These are phyloP conservation scores for Serendipita sp. DNA, from an alignment of 768 basidiomycete genomes.

Conservation along the genomic window DNA sequence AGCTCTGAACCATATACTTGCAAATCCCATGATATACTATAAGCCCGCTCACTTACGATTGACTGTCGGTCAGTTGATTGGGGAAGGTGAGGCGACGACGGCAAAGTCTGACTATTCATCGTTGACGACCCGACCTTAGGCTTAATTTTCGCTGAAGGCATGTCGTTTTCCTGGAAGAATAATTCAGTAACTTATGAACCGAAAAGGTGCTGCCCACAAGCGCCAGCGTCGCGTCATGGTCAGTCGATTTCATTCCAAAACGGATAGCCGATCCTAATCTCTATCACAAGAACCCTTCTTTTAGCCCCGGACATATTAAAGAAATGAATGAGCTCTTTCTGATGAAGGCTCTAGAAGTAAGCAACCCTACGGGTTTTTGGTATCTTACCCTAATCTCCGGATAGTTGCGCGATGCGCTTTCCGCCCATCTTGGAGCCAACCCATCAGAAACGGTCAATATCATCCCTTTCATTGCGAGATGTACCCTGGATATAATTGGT, in stretches of 20 bases:
- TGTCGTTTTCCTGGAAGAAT: not conserved
- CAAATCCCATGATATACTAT: not conserved
- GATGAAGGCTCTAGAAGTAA: not conserved
- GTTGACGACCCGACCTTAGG: not conserved
- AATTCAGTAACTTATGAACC: not conserved
- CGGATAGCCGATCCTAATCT: not conserved
- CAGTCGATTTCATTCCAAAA: not conserved
- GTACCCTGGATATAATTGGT: constrained; percentile 15
- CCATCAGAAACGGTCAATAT: not conserved
- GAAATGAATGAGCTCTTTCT: constrained; percentile 1
- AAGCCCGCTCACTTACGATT: not conserved
- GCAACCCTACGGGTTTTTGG: not conserved
- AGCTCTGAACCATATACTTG: not conserved
- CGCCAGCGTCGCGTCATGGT: constrained; percentile 3
- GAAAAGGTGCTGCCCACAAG: not conserved
- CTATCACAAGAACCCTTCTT: not conserved
- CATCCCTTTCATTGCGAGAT: not conserved
- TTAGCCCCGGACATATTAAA: not conserved
- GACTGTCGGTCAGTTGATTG: not conserved
- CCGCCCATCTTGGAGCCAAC: not conserved
- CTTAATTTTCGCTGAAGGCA: not conserved
- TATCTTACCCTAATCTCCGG: not conserved
- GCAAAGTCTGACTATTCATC: not conserved
- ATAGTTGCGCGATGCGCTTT: not conserved
- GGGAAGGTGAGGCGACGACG: not conserved